These are phyloP conservation scores for Fusarium sp. DNA, from an alignment of 2,329 filamentous ascomycete species.

Conservation along the genomic window DNA sequence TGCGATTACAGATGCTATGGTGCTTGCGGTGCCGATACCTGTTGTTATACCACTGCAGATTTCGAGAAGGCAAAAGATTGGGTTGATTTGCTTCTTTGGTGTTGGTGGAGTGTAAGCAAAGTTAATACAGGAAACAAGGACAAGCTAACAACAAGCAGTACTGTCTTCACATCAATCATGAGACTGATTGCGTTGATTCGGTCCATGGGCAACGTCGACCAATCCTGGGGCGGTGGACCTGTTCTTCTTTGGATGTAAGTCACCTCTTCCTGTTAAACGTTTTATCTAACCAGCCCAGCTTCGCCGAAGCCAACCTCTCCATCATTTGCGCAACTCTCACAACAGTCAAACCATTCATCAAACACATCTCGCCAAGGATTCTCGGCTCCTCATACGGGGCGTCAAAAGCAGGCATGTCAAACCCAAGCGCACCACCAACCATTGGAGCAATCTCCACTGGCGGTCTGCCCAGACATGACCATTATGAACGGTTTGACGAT, in stretches of 20 bases:
- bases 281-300: not conserved
- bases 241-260: constrained; percentile 32
- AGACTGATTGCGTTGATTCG: constrained; percentile 17
- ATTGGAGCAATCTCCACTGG: constrained; percentile 4
- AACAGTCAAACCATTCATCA: constrained; percentile 24
- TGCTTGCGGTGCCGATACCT: constrained; percentile 13
- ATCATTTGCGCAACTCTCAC: constrained; percentile 23
- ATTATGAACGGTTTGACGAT: constrained; percentile 13
- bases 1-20: constrained; percentile 6
- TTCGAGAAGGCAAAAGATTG: constrained; percentile 6
- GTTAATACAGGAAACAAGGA: fast-evolving
- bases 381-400: not conserved
- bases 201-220: constrained; percentile 2
- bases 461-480: not conserved
- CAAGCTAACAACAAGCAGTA: not conserved
- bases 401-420: constrained; percentile 6
- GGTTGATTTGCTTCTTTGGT: constrained; percentile 13
- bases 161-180: constrained; percentile 26
- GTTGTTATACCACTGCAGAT: constrained; percentile 8
- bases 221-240: constrained; percentile 13
- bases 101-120: constrained; percentile 3
- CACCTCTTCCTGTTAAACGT: too few relatives aligned
- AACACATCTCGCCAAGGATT: constrained; percentile 20
- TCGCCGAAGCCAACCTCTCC: constrained; percentile 28
- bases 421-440: constrained; percentile 17